Evolutionary conservation across 78 protist genomes (phyloP).

Genomic region (Planoprotostelium fungivorum): DNA sequence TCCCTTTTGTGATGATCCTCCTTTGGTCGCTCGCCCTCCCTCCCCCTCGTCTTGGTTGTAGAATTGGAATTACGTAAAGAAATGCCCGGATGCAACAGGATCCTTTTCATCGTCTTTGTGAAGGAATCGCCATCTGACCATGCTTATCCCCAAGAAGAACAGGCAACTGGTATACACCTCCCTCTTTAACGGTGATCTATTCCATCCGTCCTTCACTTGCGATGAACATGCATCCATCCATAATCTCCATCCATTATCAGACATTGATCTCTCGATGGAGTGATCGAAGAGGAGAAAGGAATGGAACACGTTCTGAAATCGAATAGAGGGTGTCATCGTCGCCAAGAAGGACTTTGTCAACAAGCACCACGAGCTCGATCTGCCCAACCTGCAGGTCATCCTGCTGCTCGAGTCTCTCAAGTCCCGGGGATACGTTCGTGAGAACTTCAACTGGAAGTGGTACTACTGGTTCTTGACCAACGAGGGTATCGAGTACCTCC

Average conservation of each 20-base stretch:
- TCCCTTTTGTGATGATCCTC: not conserved
- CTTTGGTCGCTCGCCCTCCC: not conserved
- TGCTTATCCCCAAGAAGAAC: slow-evolving; percentile 75
- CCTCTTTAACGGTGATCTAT: slow-evolving; percentile 66
- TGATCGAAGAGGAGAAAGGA: not conserved
- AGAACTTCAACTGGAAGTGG: slow-evolving; percentile 89
- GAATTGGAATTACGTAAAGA: not conserved
- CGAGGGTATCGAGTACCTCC: slow-evolving; percentile 89
- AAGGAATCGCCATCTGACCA: slow-evolving; percentile 2
- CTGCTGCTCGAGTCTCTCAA: slow-evolving; percentile 70
- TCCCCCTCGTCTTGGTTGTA: not conserved
- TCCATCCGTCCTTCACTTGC: not conserved
- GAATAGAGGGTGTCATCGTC: slow-evolving; percentile 88
- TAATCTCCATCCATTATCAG: too few species aligned
- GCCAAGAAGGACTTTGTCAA: slow-evolving; percentile 79
- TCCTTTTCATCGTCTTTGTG: not conserved
- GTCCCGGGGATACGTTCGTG: slow-evolving; percentile 76
- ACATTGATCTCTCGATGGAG: too few species aligned
- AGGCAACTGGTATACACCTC: slow-evolving; percentile 61
- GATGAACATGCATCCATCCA: not conserved
- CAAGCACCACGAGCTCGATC: slow-evolving; percentile 50
- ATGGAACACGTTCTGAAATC: not conserved
- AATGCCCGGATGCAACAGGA: not conserved
- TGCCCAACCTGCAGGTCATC: slow-evolving; percentile 84
- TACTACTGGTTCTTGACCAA: slow-evolving; percentile 89